These are phyloP conservation scores for Dactylis glomerata DNA, from an alignment of 176 grass and related monocot species.

Conservation along the genomic window DNA sequence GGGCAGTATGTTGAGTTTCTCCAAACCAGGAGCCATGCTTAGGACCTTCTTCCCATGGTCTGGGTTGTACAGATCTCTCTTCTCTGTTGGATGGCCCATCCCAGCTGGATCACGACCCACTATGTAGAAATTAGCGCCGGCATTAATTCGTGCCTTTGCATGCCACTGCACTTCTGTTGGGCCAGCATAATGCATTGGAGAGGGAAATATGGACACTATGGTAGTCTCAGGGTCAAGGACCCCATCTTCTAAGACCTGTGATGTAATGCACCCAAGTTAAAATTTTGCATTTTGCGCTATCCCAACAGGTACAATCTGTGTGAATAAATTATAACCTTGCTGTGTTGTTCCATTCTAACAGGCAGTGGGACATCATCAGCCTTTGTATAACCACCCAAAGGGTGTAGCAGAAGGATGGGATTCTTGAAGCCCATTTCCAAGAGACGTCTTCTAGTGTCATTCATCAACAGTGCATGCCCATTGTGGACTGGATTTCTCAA, in stretches of 20 bases:
- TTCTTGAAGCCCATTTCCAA: slow-evolving; percentile 96
- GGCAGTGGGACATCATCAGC: slow-evolving; percentile 91
- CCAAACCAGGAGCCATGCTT: slow-evolving; percentile 88
- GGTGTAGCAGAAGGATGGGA: slow-evolving; percentile 83
- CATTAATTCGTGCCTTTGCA: slow-evolving; percentile 86
- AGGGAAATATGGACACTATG: slow-evolving; percentile 88
- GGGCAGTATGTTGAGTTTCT: slow-evolving; percentile 96
- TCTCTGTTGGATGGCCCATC: slow-evolving; percentile 91
- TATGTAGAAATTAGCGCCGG: slow-evolving; percentile 98
- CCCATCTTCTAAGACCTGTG: slow-evolving; percentile 90
- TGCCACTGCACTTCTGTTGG: slow-evolving; percentile 99
- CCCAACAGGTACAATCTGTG: not conserved
- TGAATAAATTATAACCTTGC: slow-evolving; percentile 57
- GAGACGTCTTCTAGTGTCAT: slow-evolving; percentile 78
- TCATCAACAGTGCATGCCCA: slow-evolving; percentile 89
- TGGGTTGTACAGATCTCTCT: slow-evolving; percentile 90
- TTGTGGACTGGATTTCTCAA: slow-evolving; percentile 93
- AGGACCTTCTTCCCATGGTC: slow-evolving; percentile 96
- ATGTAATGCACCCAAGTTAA: not conserved
- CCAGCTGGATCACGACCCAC: slow-evolving; percentile 96
- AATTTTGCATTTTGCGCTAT: not conserved
- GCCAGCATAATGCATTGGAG: slow-evolving; percentile 96
- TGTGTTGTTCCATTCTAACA: slow-evolving; percentile 96
- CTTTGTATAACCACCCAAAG: slow-evolving; percentile 78
- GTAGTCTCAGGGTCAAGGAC: slow-evolving; percentile 92